Evolutionary conservation across 108 stramenopile genomes (phyloP), one percentile per base, ranked within the genome.

Genomic region (Nannochloropsis granulata): DNA sequence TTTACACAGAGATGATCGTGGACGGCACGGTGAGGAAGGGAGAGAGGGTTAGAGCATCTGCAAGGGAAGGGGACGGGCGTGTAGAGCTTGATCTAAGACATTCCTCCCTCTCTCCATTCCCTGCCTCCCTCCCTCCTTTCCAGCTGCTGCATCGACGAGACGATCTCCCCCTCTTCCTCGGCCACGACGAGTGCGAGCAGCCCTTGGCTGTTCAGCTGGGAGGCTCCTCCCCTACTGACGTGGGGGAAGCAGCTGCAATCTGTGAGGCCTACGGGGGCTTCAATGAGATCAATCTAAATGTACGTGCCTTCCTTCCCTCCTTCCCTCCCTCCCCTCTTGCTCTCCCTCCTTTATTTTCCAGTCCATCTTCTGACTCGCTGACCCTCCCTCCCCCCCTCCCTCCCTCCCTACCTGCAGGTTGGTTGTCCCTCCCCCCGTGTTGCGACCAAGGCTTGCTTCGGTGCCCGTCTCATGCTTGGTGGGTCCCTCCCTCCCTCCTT

Each of bases 1-100:
- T 85, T 24, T 85, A 85, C 81, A 85, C 85, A 5, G 85, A 85
- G 8, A 85, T 85, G 85, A 24, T 84, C 79, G 84, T 84, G n/a
- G 84, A 84, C 84, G 78, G 79, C 42, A 42, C 84, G 25, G 78
- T 84, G 56, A 16, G 56, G 56, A 25, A 79, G 83, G 71, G 83
- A 78, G 21, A 13, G 83, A 78, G 78, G 45, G 56, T n/a, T 71
- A 5, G n/a, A 71, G 56, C 8, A 71, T 7, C 56, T 0, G 21
- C 8, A 7, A 71, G 56, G 56, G 56, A 71, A 21, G 56, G 3
- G 56, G 21, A 21, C 45, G 45, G 13, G 56, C 2, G 56, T 34
- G 1, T 34, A 71, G n/a, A 2, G 56, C n/a, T 1, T 71, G 21
- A 71, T 2, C 2, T 2, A 71, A n/a, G 56, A 16, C n/a, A n/a